A percentile compares a stretch with the other conserved stretches of the same genome.
Conservation (phyloP, 2,329 filamentous ascomycete species). For the Zopfia rhizophila region DNA sequence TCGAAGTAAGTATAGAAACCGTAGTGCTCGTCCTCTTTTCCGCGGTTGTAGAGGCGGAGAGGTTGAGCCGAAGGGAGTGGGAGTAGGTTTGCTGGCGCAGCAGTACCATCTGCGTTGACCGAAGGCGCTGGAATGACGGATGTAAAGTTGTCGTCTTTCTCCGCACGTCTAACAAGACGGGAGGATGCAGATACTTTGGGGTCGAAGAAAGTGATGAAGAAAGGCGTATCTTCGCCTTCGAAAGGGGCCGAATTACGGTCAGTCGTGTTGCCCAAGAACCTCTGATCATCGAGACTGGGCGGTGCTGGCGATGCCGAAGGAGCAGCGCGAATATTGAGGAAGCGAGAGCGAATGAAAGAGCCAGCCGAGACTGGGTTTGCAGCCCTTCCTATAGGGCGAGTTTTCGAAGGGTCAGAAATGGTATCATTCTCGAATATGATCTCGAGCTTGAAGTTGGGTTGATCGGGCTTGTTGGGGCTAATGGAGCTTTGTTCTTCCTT, state of each 20-base stretch:
- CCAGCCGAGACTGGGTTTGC: conserved; percentile 65
- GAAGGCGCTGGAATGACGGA: conserved; percentile 71
- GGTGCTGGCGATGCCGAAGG: conserved; percentile 65
- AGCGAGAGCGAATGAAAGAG: conserved; percentile 42
- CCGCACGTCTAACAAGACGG: conserved; percentile 49
- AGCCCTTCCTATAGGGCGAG: conserved; percentile 60
- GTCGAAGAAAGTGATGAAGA: conserved; percentile 80
- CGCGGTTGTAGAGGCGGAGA: conserved; percentile 85
- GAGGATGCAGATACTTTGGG: conserved; percentile 36
- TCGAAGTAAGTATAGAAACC: conserved; percentile 94
- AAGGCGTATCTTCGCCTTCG: conserved; percentile 86
- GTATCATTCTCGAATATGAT: conserved; percentile 71
- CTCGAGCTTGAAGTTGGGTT: conserved; percentile 83
- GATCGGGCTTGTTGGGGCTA: conserved; percentile 70
- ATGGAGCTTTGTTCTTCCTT: conserved; percentile 77
- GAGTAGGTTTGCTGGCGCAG: conserved; percentile 76
- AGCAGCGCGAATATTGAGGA: conserved; percentile 38
- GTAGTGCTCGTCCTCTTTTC: conserved; percentile 83
- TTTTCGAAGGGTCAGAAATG: conserved; percentile 43
- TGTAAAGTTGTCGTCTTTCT: conserved; percentile 55
- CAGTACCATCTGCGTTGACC: conserved; percentile 74
- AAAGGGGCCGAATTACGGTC: conserved; percentile 77
- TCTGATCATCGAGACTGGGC: conserved; percentile 75
- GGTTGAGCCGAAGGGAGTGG: conserved; percentile 77
- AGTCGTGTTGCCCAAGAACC: conserved; percentile 86